These are phyloP conservation scores for Heliamphora pulchella DNA, from an alignment of 179 eudicot genomes.

Conservation along the genomic window DNA sequence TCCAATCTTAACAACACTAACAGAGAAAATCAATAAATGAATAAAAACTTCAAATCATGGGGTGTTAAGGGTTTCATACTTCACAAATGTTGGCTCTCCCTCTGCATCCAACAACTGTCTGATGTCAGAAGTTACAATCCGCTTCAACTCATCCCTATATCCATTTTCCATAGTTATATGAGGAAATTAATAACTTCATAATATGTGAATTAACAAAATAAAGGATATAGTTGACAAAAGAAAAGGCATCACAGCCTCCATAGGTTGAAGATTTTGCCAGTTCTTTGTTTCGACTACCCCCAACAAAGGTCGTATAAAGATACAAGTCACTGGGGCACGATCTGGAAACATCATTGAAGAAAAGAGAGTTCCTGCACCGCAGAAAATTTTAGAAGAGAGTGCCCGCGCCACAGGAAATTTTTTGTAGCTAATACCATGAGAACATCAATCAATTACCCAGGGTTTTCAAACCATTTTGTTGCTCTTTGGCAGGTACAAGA, in stretches of 20 bases:
- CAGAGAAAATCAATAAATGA: slow-evolving; percentile 8
- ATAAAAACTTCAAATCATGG: slow-evolving; percentile 2
- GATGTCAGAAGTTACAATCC: slow-evolving; percentile 77
- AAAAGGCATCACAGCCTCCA: slow-evolving; percentile 5
- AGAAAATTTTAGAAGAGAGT: neutral
- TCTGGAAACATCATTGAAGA: slow-evolving; percentile 98
- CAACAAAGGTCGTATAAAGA: slow-evolving; percentile 92
- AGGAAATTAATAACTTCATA: neutral
- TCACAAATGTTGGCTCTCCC: slow-evolving; percentile 67
- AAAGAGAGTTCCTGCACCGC: slow-evolving; percentile 74
- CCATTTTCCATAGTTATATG: slow-evolving; percentile 20
- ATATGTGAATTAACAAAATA: neutral
- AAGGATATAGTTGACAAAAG: neutral
- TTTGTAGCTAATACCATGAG: neutral
- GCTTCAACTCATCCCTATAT: slow-evolving; percentile 77
- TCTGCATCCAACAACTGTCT: slow-evolving; percentile 68
- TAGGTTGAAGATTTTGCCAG: slow-evolving; percentile 90
- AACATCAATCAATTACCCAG: slow-evolving; percentile 44
- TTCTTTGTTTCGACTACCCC: slow-evolving; percentile 87
- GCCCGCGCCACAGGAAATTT: too few species aligned
- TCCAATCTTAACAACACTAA: neutral
- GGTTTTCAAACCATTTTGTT: slow-evolving; percentile 71
- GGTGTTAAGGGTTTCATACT: slow-evolving; percentile 34
- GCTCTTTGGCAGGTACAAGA: slow-evolving; percentile 86
- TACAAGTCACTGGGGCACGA: slow-evolving; percentile 69